Percentiles rank a stretch among this genome's conserved stretches.
Evolutionary conservation across 1,139 yeast species (phyloP).

Genomic region (Candida labiduridarum): DNA sequence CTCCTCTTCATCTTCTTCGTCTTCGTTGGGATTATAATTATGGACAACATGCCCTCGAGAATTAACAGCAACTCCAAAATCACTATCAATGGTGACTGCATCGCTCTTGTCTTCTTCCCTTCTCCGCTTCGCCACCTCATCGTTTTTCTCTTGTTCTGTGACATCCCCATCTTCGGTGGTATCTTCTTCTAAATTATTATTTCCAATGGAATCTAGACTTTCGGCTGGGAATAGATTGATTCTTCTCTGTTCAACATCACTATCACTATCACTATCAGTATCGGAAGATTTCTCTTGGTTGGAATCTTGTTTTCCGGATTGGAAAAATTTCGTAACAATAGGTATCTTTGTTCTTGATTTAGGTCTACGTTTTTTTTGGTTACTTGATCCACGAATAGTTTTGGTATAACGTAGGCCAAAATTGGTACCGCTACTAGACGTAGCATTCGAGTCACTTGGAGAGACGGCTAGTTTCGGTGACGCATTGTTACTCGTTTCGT

Average conservation of each 20-base stretch:
- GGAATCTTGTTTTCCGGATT: constrained; percentile 13
- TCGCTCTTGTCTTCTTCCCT: constrained; percentile 14
- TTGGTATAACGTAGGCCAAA: constrained; percentile 10
- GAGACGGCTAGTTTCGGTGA: background rate
- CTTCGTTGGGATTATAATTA: constrained; percentile 8
- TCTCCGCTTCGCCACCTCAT: background rate
- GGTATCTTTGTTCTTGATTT: constrained; percentile 16
- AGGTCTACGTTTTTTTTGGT: constrained; percentile 7
- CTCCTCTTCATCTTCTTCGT: constrained; percentile 17
- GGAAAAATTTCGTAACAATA: constrained; percentile 24
- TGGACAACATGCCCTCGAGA: constrained; percentile 19
- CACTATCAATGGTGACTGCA: constrained; percentile 35
- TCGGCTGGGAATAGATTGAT: constrained; percentile 6
- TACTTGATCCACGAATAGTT: constrained; percentile 13
- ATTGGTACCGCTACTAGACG: constrained; percentile 11
- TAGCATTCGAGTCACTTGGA: constrained; percentile 4
- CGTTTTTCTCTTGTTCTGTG: constrained; percentile 21
- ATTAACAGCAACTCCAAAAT: constrained; percentile 33
- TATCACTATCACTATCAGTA: constrained; percentile 24
- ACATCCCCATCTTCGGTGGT: constrained; percentile 17
- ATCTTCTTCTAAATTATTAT: constrained; percentile 9
- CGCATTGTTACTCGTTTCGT: background rate
- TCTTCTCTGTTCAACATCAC: constrained; percentile 14
- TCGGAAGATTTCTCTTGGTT: constrained; percentile 1
- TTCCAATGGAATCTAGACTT: constrained; percentile 1